Percentiles rank a stretch among this genome's conserved stretches.
These are phyloP conservation scores for Phytophthora quininea DNA, from an alignment of 352 stramenopile genomes.

Conservation along the genomic window DNA sequence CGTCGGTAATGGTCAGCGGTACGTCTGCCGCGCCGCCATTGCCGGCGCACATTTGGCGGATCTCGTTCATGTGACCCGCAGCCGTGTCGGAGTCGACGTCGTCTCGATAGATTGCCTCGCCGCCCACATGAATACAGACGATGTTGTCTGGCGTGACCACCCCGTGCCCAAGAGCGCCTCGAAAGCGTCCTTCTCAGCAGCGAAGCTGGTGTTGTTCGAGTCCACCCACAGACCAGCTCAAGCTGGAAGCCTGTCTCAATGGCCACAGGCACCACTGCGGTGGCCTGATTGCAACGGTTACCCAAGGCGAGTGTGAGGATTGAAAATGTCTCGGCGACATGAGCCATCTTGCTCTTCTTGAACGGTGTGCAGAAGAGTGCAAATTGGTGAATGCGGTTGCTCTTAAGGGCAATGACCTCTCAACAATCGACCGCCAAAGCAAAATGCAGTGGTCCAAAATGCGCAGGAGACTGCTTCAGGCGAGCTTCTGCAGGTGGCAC, in stretches of 20 bases:
- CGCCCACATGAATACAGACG: not conserved
- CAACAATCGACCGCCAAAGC: not conserved
- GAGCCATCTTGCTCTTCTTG: not conserved
- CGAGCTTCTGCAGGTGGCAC: not conserved
- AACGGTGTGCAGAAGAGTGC: not conserved
- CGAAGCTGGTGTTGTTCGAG: not conserved
- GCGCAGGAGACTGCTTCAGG: not conserved
- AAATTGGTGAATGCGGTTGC: not conserved
- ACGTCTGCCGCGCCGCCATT: slow-evolving; percentile 15
- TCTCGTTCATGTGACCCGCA: slow-evolving; percentile 19
- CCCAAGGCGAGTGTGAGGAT: not conserved
- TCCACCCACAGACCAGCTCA: not conserved
- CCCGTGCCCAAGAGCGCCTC: not conserved
- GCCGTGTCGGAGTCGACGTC: not conserved
- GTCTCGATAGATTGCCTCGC: not conserved
- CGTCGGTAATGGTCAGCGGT: not conserved
- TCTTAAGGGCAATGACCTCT: not conserved
- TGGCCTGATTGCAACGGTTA: not conserved
- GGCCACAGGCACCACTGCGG: not conserved
- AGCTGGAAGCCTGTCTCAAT: too few relatives aligned
- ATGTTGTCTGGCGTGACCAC: not conserved
- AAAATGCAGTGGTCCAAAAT: too few relatives aligned
- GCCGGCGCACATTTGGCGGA: slow-evolving; percentile 44
- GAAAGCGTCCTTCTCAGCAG: not conserved
- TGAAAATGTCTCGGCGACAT: not conserved